Conservation (phyloP, 1,139 yeast species). For the Geotrichum australiense region DNA sequence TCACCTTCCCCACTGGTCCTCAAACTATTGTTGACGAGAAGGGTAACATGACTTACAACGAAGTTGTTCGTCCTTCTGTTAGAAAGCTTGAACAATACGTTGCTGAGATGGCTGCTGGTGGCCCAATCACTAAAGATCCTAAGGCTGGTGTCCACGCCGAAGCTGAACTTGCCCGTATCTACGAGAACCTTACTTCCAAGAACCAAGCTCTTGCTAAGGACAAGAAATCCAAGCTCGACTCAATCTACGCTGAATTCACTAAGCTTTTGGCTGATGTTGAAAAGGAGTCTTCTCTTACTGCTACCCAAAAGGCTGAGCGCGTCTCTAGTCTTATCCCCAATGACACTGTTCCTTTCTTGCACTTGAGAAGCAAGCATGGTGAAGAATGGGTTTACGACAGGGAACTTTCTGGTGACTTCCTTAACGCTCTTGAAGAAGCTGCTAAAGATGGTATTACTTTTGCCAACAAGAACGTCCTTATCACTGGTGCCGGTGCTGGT, state of each 20-base stretch:
- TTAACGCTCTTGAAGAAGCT: slow-evolving; percentile 87
- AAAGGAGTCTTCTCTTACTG: slow-evolving; percentile 26
- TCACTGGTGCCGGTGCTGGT: slow-evolving; percentile 99
- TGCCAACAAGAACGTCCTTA: slow-evolving; percentile 79
- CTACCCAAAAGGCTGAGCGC: slow-evolving; percentile 35
- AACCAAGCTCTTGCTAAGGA: slow-evolving; percentile 46
- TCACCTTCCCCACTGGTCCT: slow-evolving; percentile 91
- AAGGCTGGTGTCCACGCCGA: slow-evolving; percentile 49
- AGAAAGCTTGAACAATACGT: slow-evolving; percentile 95
- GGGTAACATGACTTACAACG: slow-evolving; percentile 81
- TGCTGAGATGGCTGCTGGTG: slow-evolving; percentile 94
- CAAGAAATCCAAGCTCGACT: slow-evolving; percentile 71
- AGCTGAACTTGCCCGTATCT: slow-evolving; percentile 79
- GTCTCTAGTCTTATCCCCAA: slow-evolving; percentile 35
- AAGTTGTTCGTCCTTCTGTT: slow-evolving; percentile 81
- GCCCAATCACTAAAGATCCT: slow-evolving; percentile 64
- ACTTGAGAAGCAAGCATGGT: slow-evolving; percentile 68
- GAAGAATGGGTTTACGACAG: slow-evolving; percentile 85
- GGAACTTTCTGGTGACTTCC: slow-evolving; percentile 64
- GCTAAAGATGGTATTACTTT: slow-evolving; percentile 88
- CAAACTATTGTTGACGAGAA: slow-evolving; percentile 79
- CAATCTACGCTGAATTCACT: slow-evolving; percentile 70
- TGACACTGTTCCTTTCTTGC: slow-evolving; percentile 91
- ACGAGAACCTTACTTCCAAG: slow-evolving; percentile 72
- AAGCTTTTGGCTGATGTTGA: slow-evolving; percentile 52